These are phyloP conservation scores for Phaeomoniella chlamydospora DNA, from an alignment of 2,329 filamentous ascomycete genomes.

Conservation along the genomic window DNA sequence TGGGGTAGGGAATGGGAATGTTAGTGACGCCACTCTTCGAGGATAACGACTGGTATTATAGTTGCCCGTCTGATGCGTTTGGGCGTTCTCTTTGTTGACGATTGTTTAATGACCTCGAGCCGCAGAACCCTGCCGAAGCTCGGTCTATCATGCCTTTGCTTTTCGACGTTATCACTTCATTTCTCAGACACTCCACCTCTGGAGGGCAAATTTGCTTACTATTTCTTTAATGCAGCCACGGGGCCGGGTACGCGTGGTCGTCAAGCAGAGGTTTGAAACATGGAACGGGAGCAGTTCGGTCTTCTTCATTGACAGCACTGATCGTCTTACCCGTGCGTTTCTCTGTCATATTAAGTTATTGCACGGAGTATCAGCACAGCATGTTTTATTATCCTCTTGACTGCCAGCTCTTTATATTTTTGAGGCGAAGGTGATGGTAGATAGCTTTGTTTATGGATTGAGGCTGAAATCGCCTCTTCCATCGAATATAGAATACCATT, in stretches of 20 bases:
- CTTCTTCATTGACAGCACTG: constrained; percentile 15
- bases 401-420: no score
- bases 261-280: no score
- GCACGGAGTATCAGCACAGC: constrained; percentile 7
- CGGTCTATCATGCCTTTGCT: neutral
- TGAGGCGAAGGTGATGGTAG: no score
- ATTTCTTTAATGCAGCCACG: no score
- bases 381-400: neutral
- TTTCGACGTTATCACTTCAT: neutral
- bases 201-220: constrained; percentile 2
- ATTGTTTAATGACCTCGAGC: constrained; percentile 1
- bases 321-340: constrained; percentile 7
- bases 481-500: no score
- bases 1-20: no score
- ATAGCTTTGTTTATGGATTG: neutral
- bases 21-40: constrained; percentile 3
- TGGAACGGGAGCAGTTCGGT: constrained; percentile 4
- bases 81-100: neutral
- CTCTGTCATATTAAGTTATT: constrained; percentile 15
- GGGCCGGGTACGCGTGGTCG: neutral
- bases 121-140: neutral
- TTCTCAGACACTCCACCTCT: neutral
- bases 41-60: constrained; percentile 5
- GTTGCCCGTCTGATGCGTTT: constrained; percentile 2
- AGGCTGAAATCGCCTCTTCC: no score